These are phyloP conservation scores for Auriscalpium orientale DNA, from an alignment of 768 basidiomycete species.

Conservation along the genomic window DNA sequence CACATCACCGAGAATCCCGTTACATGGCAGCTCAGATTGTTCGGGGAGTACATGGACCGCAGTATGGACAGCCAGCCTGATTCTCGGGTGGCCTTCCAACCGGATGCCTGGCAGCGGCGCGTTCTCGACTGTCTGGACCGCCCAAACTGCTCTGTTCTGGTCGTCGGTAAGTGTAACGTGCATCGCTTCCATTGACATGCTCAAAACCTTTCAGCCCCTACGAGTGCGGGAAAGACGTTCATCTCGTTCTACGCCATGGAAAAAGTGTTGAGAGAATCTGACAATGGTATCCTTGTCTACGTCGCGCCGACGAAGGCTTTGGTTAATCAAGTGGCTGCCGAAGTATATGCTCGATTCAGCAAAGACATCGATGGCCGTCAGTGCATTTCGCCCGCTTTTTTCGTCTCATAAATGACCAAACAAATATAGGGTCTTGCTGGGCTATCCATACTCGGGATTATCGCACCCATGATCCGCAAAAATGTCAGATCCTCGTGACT, in stretches of 20 bases:
- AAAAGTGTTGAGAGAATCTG: conserved; percentile 49
- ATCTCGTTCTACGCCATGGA: conserved; percentile 78
- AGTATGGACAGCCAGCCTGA: conserved; percentile 59
- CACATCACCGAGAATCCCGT: conserved; percentile 46
- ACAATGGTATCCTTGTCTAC: conserved; percentile 64
- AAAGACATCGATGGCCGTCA: conserved; percentile 43
- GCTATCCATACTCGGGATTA: conserved; percentile 61
- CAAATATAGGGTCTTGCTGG: conserved; percentile 46
- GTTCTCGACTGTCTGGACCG: conserved; percentile 60
- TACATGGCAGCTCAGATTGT: conserved; percentile 60
- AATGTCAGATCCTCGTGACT: conserved; percentile 67
- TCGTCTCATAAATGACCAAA: background rate
- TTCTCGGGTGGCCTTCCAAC: conserved; percentile 50
- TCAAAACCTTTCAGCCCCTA: conserved; percentile 39
- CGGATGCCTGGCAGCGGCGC: conserved; percentile 64
- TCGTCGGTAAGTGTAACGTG: conserved; percentile 42
- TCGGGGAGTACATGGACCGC: conserved; percentile 67
- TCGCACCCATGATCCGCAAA: conserved; percentile 52
- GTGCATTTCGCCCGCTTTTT: conserved; percentile 14
- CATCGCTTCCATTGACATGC: background rate
- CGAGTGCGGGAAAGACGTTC: conserved; percentile 71
- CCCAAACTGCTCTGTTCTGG: conserved; percentile 47
- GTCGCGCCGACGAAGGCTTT: conserved; percentile 72
- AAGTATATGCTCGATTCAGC: conserved; percentile 63
- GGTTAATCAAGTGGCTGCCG: conserved; percentile 64